phyloP scores from a whole-genome alignment of 345 rosid species.

The Acer campestre region DNA sequence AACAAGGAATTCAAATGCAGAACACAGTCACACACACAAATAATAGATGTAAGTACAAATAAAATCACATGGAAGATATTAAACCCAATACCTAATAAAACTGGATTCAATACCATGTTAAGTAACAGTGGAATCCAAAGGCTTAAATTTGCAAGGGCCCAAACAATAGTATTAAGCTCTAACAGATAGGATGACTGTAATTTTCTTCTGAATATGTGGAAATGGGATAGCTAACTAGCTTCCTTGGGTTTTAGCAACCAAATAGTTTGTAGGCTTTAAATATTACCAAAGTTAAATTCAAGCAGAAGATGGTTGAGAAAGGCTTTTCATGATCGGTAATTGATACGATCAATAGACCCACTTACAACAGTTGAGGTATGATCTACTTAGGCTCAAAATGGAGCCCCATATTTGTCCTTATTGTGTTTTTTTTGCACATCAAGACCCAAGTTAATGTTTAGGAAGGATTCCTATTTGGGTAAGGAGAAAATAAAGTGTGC shows the following conservation, averaged over 20 bases:
- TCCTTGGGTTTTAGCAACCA: not conserved
- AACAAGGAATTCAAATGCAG: not conserved
- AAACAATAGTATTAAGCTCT: not conserved
- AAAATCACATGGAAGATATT: not conserved
- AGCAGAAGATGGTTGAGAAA: not conserved
- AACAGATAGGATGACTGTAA: not conserved
- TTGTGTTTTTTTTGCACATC: too few species aligned
- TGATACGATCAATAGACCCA: too few species aligned
- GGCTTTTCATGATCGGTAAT: not conserved
- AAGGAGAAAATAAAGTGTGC: too few species aligned
- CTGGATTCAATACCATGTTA: not conserved
- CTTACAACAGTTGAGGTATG: too few species aligned
- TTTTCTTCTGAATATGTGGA: not conserved
- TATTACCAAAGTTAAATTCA: not conserved
- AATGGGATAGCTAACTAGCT: constrained; percentile 1
- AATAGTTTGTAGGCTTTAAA: not conserved
- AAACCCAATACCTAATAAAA: not conserved
- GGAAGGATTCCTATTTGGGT: too few species aligned
- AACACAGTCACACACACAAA: too few species aligned
- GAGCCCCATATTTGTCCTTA: too few species aligned
- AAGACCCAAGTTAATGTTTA: too few species aligned
- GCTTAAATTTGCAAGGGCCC: not conserved
- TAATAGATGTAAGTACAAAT: not conserved
- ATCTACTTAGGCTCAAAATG: too few species aligned
- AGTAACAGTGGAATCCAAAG: not conserved